Evolutionary conservation across 2,329 filamentous ascomycete species (phyloP), one percentile per base, ranked within the genome.

Genomic region (Delphinella strobiligena): DNA sequence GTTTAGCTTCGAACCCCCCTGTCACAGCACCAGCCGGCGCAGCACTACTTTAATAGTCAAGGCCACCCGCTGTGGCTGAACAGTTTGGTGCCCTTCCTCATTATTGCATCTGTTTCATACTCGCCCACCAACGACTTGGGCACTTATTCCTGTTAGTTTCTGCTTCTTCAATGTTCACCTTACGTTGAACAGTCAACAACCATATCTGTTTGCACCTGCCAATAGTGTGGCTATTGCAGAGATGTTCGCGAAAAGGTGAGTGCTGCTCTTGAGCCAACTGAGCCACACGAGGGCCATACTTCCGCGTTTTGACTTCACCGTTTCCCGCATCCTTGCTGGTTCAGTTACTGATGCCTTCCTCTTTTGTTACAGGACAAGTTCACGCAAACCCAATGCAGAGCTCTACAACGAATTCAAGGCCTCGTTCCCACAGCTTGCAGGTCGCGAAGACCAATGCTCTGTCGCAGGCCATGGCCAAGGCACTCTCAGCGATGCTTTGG

Each of bases 371-470:
- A 84, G 80, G 64, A 83, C 75, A 54, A 86, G 75, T 60, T 78
- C 82, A 41, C 83, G 87, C 61, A 93, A 93, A 67, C 87, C 87
- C 41, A 79, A 77, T 59, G 82, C 88, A 56, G 84, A 88, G 53
- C 72, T 94, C 55, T 78, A 91, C 59, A 78, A 78, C 62, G 79
- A 77, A 59, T 94, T 94, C 65, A 83, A 83, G 60, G 76, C 84
- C 54, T 79, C 76, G 50, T 94, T 93, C 54, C 82, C 85, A 34
- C 77, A 88, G 52, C 68, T 93, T 22, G 36, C 30, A 19, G 31
- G 34, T 22, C 30, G 33, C 17, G 36, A 32, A n/a, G 19, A 19
- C 33, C 11, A 14, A 34, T 19, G 19, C 29, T 27, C 30, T 42
- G 46, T 33, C 52, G 52, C 65, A 49, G 52, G n/a, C n/a, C 58